Base-by-base conservation (phyloP, 768 basidiomycete genomes). In the Panaeolus papilionaceus region DNA sequence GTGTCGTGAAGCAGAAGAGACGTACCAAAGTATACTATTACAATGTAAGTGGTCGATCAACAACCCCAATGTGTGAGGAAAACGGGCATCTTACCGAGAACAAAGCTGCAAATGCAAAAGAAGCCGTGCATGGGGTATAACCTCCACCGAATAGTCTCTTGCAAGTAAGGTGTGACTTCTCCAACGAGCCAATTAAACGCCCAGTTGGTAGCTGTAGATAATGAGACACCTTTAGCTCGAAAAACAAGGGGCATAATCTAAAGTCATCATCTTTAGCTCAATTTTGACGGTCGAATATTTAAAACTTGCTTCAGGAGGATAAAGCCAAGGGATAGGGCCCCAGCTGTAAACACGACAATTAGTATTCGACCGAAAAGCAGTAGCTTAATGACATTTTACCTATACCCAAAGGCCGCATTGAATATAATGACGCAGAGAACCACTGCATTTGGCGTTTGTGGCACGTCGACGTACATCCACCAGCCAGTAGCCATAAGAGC, bases 71-170 rank as follows among this genome's bases (percentile, higher is more conserved):
- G 9, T 18, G 37, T 6, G 62, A 26, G 12, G 69, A 18, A 64
- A 69, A 51, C 39, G 69, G 66, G 28, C 68, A 16, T 16, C 54
- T 72, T 75, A 89, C 89, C 92, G 51, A 95, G 81, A 61, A 97
- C 81, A 75, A 96, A 93, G 74, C 94, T 94, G 73, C 92, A 90
- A 9, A 87, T 87, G 75, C 95, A 95, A 79, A 95, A 96, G 80
- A 95, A 95, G 26, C 91, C 94, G 72, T 97, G 95, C 95, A 98
- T 96, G 0, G 94, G 94, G 80, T 98, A 98, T 65, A 98, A 77
- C 61, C 93, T 85, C 96, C 96, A 99, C 47, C 85, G 86, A 71
- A 98, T 97, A 23, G 86, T 78, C 67, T 96, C 94, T 78, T 97
- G 95, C 44, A 98, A 81, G 64, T 89, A 86, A 1, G 96, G 96